Evolutionary conservation across 345 rosid species (phyloP).

Genomic region (Moringa oleifera): DNA sequence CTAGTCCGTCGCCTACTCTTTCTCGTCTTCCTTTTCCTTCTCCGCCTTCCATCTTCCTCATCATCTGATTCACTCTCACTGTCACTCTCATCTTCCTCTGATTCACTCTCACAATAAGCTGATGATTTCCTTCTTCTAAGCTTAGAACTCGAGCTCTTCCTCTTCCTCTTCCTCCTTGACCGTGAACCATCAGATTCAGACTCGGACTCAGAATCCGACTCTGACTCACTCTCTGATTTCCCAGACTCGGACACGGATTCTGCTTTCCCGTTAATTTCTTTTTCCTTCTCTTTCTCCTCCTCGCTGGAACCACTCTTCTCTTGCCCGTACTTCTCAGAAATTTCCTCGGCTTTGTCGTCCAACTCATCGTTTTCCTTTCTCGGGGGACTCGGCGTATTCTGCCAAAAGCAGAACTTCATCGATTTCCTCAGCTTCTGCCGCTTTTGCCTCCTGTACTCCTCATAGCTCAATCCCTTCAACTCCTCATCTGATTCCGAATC

Average conservation of each 20-base stretch:
- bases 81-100: constrained; percentile 5
- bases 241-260: constrained; percentile 34
- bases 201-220: constrained; percentile 16
- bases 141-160: constrained; percentile 29
- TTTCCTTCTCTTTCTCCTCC: constrained; percentile 28
- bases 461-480: constrained; percentile 63
- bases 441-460: constrained; percentile 79
- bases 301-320: constrained; percentile 27
- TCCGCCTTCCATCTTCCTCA: constrained; percentile 32
- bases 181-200: constrained; percentile 32
- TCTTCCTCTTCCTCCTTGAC: constrained; percentile 35
- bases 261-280: constrained; percentile 17
- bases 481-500: constrained; percentile 78
- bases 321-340: constrained; percentile 27
- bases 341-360: constrained; percentile 44
- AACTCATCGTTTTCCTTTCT: constrained; percentile 40
- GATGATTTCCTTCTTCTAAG: constrained; percentile 22
- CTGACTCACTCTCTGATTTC: constrained; percentile 22
- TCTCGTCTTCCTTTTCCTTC: constrained; percentile 31
- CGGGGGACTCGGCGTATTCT: constrained; percentile 75
- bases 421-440: constrained; percentile 84
- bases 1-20: constrained; percentile 29
- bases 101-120: constrained; percentile 31
- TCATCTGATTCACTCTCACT: constrained; percentile 24
- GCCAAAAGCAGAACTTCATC: constrained; percentile 56